phyloP scores from a whole-genome alignment of 495 filamentous ascomycete species.

The Chaetomium cochliodes region DNA sequence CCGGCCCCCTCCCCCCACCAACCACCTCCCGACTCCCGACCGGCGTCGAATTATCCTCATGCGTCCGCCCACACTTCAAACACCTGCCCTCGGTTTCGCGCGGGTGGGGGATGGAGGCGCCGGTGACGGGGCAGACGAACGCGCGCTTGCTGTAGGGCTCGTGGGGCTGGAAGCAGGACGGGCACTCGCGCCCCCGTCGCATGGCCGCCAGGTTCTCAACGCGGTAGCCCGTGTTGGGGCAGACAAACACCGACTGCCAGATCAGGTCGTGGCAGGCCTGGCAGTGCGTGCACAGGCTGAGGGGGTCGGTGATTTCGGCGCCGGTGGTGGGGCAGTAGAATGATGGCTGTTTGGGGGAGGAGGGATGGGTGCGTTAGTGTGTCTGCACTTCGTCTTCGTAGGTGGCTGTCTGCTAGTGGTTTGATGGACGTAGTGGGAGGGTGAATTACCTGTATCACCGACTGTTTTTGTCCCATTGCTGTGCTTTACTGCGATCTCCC shows the following conservation, averaged over 20 bases:
- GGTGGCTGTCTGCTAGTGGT: too few relatives aligned
- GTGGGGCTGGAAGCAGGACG: conserved; percentile 37
- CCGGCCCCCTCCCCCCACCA: too few relatives aligned
- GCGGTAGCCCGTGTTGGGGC: conserved; percentile 39
- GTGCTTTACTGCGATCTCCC: neutral
- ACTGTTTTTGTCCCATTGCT: conserved; percentile 27
- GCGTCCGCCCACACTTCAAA: conserved; percentile 30
- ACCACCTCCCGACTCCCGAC: conserved; percentile 30
- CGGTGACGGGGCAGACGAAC: conserved; percentile 37
- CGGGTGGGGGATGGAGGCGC: conserved; percentile 33
- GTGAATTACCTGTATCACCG: conserved; percentile 13
- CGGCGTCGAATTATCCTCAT: conserved; percentile 36
- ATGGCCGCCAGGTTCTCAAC: conserved; percentile 22
- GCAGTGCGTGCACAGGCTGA: conserved; percentile 34
- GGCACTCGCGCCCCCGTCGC: conserved; percentile 31
- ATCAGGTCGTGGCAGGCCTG: conserved; percentile 36
- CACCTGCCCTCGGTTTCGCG: conserved; percentile 32
- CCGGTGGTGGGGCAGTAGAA: conserved; percentile 38
- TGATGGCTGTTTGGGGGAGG: conserved; percentile 8
- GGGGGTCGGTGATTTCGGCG: conserved; percentile 25
- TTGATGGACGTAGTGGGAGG: too few relatives aligned
- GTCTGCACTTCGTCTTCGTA: too few relatives aligned
- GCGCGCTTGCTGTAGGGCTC: conserved; percentile 34
- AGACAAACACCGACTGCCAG: conserved; percentile 38
- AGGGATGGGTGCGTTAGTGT: neutral